Conservation (phyloP, 1,284 basidiomycete genomes). For the Ceratobasidium sp. region DNA sequence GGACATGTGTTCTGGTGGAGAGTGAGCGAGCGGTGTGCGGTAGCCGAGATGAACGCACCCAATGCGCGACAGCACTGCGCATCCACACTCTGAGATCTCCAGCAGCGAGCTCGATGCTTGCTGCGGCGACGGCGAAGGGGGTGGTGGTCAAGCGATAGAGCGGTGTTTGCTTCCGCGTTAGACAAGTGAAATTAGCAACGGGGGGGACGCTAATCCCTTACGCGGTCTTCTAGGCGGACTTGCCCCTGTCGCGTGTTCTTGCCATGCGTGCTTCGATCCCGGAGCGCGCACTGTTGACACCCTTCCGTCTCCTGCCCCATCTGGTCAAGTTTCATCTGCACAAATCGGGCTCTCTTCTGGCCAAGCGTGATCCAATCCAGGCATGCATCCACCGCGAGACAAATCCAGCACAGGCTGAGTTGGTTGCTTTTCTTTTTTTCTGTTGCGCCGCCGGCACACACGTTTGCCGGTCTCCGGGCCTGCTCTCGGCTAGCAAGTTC, state of each 20-base stretch:
- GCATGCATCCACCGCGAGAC: too few species aligned
- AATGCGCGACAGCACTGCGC: neutral
- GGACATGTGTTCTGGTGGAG: neutral
- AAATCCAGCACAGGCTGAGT: too few species aligned
- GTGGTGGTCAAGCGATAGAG: conserved; percentile 10
- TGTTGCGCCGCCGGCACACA: neutral
- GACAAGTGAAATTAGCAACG: neutral
- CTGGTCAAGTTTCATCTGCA: neutral
- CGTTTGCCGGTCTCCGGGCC: neutral
- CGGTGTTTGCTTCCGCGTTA: conserved; percentile 17
- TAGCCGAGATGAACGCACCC: neutral
- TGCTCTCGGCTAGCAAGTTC: neutral
- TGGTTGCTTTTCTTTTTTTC: too few species aligned
- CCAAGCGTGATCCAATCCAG: too few species aligned
- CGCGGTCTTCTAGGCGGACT: conserved; percentile 3
- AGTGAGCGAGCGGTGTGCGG: neutral
- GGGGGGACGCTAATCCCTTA: neutral
- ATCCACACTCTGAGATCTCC: neutral
- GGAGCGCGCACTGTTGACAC: conserved; percentile 7
- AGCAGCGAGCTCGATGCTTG: neutral
- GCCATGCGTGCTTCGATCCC: neutral
- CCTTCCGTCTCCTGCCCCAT: neutral
- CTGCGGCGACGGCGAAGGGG: neutral
- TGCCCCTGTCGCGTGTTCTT: conserved; percentile 2
- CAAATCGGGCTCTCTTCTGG: neutral